Base-by-base conservation (phyloP, 495 filamentous ascomycete species). In the Annulohypoxylon stygium region DNA sequence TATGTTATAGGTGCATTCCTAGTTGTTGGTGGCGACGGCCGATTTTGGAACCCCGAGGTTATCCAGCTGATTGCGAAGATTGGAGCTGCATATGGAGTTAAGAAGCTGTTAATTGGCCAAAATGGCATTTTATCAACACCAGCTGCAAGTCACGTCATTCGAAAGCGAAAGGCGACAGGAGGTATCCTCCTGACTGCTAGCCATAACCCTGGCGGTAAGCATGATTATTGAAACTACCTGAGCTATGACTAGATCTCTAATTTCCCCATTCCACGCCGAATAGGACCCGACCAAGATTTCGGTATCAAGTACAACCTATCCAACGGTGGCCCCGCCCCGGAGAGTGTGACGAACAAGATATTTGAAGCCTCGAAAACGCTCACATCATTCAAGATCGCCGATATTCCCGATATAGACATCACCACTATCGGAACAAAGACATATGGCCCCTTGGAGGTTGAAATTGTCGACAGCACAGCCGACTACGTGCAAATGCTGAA, bases 241-340 rank as follows among this genome's bases (percentile, higher is more conserved):
- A 34, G n/a, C 53, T 25, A 18, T 53, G 12, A 53, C 25, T 36
- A n/a, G 10, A 61, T 41, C n/a, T 8, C 60, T 72, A 68, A 65
- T 26, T 20, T 1, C 61, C 51, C 74, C 61, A 65, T 26, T 26
- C 2, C 60, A 48, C 75, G 61, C 48, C 16, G 11, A 36, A 30
- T 75, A 98, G 95, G 96, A 26, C 97, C 97, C 55, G 90, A 88
- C 67, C 90, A 93, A 80, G 96, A 99, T 84, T 98, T 98, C 67
- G 96, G 96, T 65, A 98, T 99, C 90, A 99, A 99, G 85, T 99
- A 99, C 87, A 99, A 99, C 86, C 86, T 99, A 57, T 81, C 92
- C 77, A 98, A 98, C 79, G 96, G 96, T 68, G 96, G 94, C 33
- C 96, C 96, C 23, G 96, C 96, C 59, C 96, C 96, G 12, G 96